Evolutionary conservation across 2,329 filamentous ascomycete species (phyloP).

Genomic region (Alternaria burnsii): DNA sequence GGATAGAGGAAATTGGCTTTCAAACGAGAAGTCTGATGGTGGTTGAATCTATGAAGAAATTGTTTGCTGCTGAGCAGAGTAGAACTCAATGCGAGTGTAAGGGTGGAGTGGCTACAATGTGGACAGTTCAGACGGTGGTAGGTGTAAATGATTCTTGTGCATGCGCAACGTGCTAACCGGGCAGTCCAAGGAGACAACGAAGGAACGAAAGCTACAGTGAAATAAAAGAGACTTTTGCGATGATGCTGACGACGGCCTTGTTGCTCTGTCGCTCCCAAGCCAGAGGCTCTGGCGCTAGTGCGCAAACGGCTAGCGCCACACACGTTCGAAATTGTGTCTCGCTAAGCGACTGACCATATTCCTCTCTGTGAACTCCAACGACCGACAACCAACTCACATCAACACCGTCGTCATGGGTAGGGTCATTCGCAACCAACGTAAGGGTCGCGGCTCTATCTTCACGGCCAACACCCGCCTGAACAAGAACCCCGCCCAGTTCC

Average conservation of each 20-base stretch:
- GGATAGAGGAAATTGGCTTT: not conserved
- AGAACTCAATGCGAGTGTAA: not conserved
- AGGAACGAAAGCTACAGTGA: not conserved
- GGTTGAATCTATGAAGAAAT: not conserved
- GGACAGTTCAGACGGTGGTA: not conserved
- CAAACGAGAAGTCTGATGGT: not conserved
- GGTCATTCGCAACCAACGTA: constrained; percentile 79
- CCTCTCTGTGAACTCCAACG: constrained; percentile 9
- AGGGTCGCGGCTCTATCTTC: constrained; percentile 78
- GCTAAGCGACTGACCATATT: constrained; percentile 8
- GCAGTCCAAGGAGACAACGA: not conserved
- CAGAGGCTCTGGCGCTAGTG: not conserved
- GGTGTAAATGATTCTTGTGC: not conserved
- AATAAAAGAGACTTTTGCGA: not conserved
- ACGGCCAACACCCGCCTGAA: constrained; percentile 74
- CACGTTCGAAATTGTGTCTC: constrained; percentile 20
- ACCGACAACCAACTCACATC: constrained; percentile 34
- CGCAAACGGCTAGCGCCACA: constrained; percentile 17
- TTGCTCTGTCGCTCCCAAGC: not conserved
- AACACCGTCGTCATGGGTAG: constrained; percentile 63
- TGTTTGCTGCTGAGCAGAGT: not conserved
- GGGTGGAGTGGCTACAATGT: not conserved
- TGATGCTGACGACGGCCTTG: not conserved
- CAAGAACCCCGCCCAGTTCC: constrained; percentile 95
- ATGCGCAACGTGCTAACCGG: too few species aligned